phyloP scores from a whole-genome alignment of 2,329 filamentous ascomycete species.

The Fusarium luffae region DNA sequence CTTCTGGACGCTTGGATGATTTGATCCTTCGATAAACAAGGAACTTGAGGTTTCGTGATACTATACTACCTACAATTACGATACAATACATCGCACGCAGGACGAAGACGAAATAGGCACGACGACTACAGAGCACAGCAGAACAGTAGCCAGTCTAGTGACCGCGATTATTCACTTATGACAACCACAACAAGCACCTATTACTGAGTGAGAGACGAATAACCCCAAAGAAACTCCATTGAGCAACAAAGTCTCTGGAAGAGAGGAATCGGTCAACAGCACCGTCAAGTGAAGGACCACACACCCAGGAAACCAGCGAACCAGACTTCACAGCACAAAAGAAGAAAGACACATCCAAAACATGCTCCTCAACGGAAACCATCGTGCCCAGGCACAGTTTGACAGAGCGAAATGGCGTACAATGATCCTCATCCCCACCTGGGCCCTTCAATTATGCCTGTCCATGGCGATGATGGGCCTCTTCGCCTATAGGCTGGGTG shows the following conservation, averaged over 20 bases:
- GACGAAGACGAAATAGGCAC: conserved; percentile 19
- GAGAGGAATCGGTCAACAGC: conserved; percentile 14
- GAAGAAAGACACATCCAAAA: neutral
- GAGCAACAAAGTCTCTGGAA: conserved; percentile 28
- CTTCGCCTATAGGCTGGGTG: conserved; percentile 64
- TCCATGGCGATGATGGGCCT: conserved; percentile 61
- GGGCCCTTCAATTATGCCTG: conserved; percentile 60
- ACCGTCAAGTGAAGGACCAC: conserved; percentile 1
- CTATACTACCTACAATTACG: neutral
- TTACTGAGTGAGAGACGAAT: conserved; percentile 19
- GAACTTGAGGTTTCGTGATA: conserved; percentile 21
- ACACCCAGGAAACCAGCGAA: neutral
- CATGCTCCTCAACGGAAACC: conserved; percentile 51
- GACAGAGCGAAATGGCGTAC: conserved; percentile 63
- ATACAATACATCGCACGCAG: conserved; percentile 18
- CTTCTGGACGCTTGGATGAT: conserved; percentile 13
- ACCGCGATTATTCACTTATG: conserved; percentile 5
- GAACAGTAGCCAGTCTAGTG: neutral
- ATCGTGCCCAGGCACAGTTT: conserved; percentile 65
- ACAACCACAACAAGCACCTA: neutral
- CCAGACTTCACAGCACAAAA: neutral
- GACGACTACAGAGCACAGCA: conserved; percentile 2
- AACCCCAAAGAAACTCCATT: conserved; percentile 2
- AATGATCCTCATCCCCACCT: conserved; percentile 60
- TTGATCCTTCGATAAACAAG: conserved; percentile 10